Conservation (phyloP, 371 early-diverging fungal genomes). For the Mortierella sp. region DNA sequence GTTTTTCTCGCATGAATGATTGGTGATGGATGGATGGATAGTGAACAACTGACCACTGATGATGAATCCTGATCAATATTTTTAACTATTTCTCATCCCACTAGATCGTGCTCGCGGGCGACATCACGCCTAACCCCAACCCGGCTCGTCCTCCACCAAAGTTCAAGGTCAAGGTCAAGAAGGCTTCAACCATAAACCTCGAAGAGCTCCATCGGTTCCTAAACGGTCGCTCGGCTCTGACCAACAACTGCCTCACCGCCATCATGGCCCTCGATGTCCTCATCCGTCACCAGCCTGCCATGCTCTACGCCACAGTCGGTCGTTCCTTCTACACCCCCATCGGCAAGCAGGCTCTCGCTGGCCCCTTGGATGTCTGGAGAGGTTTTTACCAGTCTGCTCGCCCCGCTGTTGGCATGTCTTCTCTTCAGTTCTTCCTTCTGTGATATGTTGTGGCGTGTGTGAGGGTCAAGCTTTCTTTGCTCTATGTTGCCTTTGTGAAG, state of each 20-base stretch:
- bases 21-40: not conserved
- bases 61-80: slow-evolving; percentile 5
- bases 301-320: slow-evolving; percentile 74
- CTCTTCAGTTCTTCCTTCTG: slow-evolving; percentile 13
- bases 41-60: slow-evolving; percentile 13
- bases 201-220: slow-evolving; percentile 63
- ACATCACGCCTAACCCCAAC: slow-evolving; percentile 29
- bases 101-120: slow-evolving; percentile 62
- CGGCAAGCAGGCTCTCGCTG: slow-evolving; percentile 61
- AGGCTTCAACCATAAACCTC: slow-evolving; percentile 59
- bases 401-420: slow-evolving; percentile 64
- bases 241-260: slow-evolving; percentile 63
- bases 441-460: not conserved
- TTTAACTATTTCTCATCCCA: not conserved
- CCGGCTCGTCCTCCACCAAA: slow-evolving; percentile 11
- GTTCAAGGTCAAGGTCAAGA: slow-evolving; percentile 56
- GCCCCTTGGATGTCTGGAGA: slow-evolving; percentile 84
- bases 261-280: slow-evolving; percentile 79
- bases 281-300: slow-evolving; percentile 75
- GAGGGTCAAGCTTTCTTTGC: not conserved
- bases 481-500: not conserved
- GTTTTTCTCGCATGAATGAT: not conserved
- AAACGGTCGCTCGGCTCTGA: slow-evolving; percentile 56
- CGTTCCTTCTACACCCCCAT: slow-evolving; percentile 83
- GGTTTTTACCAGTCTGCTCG: slow-evolving; percentile 82